Evolutionary conservation across 192 early-diverging fungal genomes (phyloP), one percentile per base, ranked within the genome.

Genomic region (Ambispora gerdemannii): DNA sequence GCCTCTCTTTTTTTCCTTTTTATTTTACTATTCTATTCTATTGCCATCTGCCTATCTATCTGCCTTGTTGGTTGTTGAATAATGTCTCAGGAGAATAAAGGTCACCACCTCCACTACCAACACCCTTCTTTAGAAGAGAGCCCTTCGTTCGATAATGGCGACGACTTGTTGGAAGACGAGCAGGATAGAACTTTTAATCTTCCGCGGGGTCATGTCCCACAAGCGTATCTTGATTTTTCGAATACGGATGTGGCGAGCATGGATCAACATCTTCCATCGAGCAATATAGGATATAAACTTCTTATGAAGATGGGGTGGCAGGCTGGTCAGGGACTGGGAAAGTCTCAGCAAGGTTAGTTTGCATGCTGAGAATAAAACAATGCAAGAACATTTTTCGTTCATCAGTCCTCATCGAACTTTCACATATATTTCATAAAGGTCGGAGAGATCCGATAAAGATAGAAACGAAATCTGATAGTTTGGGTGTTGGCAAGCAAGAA

Each of bases 241-340:
- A 69, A 24, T 22, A 69, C 53, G 10, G 72, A 74, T 8, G 78
- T 76, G 27, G 77, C 81, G 4, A 77, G 77, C 20, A 88, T 90
- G 88, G 80, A 84, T 36, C 75, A 64, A 6, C 89, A 83, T 34
- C 80, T 90, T 4, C 84, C 88, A 32, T 76, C 64, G 19, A 65
- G 68, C 33, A 92, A 92, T 70, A 66, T 82, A 4, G 91, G 91
- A 3, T 92, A 84, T 71, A 56, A 77, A 35, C 73, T 92, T n/a
- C 67, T 91, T 22, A 72, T 82, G 51, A 88, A 88, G 69, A 87
- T 92, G 84, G 90, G 90, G 0, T 92, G 90, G 90, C 76, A 71
- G 60, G 77, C 72, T 20, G 88, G 88, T 6, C 77, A 70, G 38
- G 89, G 89, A 30, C 72, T 92, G 2, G 90, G 90, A 27, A 62